Percentiles rank a stretch among this genome's conserved stretches.
These are phyloP conservation scores for Trypanosomatidae sp. DNA, from an alignment of 208 protist species.

Conservation along the genomic window DNA sequence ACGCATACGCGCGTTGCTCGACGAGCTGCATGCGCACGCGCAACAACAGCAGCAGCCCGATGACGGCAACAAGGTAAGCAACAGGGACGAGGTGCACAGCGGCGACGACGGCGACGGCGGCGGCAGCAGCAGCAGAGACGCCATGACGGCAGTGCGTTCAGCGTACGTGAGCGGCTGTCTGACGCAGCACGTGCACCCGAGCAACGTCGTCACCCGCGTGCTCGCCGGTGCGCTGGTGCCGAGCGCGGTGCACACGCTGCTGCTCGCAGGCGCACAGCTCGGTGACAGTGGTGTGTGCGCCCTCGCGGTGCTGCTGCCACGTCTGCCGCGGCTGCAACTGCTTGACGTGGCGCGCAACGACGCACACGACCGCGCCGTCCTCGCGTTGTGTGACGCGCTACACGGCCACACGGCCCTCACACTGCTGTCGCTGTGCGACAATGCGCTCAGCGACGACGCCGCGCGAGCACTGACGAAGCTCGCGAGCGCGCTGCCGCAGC, in stretches of 20 bases:
- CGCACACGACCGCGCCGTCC: conserved; percentile 23
- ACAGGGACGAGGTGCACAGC: too few relatives aligned
- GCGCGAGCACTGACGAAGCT: conserved; percentile 18
- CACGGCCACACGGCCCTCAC: conserved; percentile 29
- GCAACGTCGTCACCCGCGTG: too few relatives aligned
- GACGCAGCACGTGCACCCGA: too few relatives aligned
- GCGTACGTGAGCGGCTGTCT: too few relatives aligned
- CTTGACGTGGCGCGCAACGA: conserved; percentile 43
- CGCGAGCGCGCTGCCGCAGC: conserved; percentile 11
- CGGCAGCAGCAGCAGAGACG: too few relatives aligned
- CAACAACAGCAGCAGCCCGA: too few relatives aligned
- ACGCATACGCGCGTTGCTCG: too few relatives aligned
- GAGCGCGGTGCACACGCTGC: conserved; percentile 7
- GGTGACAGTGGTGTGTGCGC: conserved; percentile 21
- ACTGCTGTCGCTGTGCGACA: conserved; percentile 33
- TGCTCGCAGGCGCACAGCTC: conserved; percentile 18
- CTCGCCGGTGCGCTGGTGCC: too few relatives aligned
- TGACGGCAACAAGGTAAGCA: too few relatives aligned
- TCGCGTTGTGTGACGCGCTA: conserved; percentile 7
- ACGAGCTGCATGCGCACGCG: too few relatives aligned
- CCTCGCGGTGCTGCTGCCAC: conserved; percentile 26
- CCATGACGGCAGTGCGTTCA: too few relatives aligned
- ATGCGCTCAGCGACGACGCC: conserved; percentile 23
- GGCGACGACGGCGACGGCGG: too few relatives aligned
- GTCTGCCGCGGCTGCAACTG: conserved; percentile 24